Evolutionary conservation across 208 protist genomes (phyloP), one percentile per base, ranked within the genome.

Genomic region (Leishmania turanica): DNA sequence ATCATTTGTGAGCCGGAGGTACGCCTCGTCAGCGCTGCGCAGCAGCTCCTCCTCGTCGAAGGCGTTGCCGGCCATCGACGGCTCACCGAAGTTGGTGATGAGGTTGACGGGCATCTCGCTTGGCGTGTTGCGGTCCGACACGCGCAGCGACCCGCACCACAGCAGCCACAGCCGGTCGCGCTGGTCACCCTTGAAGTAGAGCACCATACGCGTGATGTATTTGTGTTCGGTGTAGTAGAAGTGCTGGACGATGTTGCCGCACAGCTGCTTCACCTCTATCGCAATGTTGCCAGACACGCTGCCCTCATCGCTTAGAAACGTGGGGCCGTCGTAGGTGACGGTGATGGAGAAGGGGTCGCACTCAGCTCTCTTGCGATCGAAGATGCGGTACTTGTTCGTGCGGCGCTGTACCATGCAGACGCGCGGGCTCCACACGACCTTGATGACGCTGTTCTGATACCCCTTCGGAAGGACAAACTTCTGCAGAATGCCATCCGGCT

Each of bases 151-250:
- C 56, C 92, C 92, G 69, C 93, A 97, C 93, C 93, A 97, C 83
- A 97, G 76, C 5, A 97, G 82, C 93, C 93, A 97, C 58, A 97
- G 58, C 40, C 88, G 87, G 72, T 97, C 89, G 13, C 86, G 81
- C 47, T 87, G 84, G 73, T 97, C 93, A 3, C 80, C 79, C 79
- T 97, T 97, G 88, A 97, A 97, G 88, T 97, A 97, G 66, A 96
- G 84, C 66, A 97, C 95, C 95, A 97, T 97, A 56, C 95, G 90
- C 4, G 95, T 97, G 83, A 97, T 97, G 78, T 92, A 93, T 82
- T 97, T 97, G 90, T 97, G 93, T 83, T 97, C 93, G 11, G 92
- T 95, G 84, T 93, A 93, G 87, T 95, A 95, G 83, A 97, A 97
- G 84, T 97, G 95, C 75, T 91, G 87, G 27, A 96, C 91, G 74